phyloP scores from a whole-genome alignment of 108 stramenopile species.

The Parietichytrium sp. region DNA sequence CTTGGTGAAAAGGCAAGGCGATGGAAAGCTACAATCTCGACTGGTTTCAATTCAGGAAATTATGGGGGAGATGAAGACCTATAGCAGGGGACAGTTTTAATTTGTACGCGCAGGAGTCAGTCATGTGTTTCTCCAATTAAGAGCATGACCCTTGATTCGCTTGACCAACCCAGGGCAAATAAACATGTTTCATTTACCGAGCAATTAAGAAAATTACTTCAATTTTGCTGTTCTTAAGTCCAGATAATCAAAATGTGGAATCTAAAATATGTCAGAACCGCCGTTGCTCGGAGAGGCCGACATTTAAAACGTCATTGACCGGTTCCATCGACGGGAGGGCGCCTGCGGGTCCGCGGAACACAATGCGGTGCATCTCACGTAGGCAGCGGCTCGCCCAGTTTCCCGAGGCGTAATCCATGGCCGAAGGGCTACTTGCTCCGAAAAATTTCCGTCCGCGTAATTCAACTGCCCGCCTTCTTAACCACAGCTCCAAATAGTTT shows the following conservation, averaged over 20 bases:
- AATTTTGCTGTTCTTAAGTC: no score
- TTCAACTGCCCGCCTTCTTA: slow-evolving; percentile 29
- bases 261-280: no score
- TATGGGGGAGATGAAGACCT: slow-evolving; percentile 26
- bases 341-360: slow-evolving; percentile 8
- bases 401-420: neutral
- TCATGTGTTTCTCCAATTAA: no score
- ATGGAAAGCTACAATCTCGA: neutral
- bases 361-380: slow-evolving; percentile 29
- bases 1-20: neutral
- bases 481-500: slow-evolving; percentile 52
- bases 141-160: no score
- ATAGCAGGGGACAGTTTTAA: neutral
- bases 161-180: no score
- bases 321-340: slow-evolving; percentile 18
- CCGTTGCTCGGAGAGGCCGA: slow-evolving; percentile 1
- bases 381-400: slow-evolving; percentile 16
- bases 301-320: slow-evolving; percentile 6
- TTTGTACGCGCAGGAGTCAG: no score
- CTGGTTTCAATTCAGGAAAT: neutral
- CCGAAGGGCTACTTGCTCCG: no score
- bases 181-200: no score
- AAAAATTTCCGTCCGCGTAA: neutral
- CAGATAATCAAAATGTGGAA: no score
- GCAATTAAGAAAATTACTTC: no score